Base-by-base conservation (phyloP, 495 filamentous ascomycete species). In the Xylaria curta region DNA sequence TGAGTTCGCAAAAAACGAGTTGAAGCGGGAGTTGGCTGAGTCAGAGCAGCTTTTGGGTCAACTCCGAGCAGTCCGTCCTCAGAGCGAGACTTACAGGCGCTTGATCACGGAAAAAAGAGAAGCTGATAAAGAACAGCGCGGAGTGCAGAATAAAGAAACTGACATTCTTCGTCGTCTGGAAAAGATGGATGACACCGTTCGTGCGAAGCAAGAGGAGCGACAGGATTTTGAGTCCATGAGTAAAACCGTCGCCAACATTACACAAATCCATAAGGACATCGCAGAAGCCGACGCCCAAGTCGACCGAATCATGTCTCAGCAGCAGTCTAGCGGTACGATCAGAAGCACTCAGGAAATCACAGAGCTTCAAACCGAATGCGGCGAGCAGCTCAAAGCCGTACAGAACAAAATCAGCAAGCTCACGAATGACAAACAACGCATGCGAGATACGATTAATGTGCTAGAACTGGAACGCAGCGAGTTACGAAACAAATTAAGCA, bases 301-400 rank as follows among this genome's bases (percentile, higher is more conserved):
- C 63, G 83, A 90, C 71, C 88, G 92, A 63, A 84, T 94, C 38
- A 83, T 87, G 13, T 87, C 87, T 9, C 93, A 94, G 70, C 89
- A 97, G 74, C 88, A 90, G 62, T 88, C 91, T 19, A 81, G 85
- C 72, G 88, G 89, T 3, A 75, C 86, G 19, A 82, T 87, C 6
- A 89, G 91, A 71, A 91, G 91, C 8, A 82, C 94, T 21, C 91
- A 97, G 63, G 93, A 97, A 72, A 93, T 98, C 70, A 92, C 94
- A 73, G 88, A 92, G 19, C 87, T 96, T 63, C 89, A 93, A 67
- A 87, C 88, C 26, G 78, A 82, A 36, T 86, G 90, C 73, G 87
- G 86, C n/a, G 93, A 94, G 71, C 89, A 92, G 76, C 84, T 88
- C 31, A 86, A 89, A 69, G 76, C 79, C n/a, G 75, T 89, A 12